A percentile compares a stretch with the other conserved stretches of the same genome.
phyloP scores from a whole-genome alignment of 164 flowering plant genomes.

The Sedum album region DNA sequence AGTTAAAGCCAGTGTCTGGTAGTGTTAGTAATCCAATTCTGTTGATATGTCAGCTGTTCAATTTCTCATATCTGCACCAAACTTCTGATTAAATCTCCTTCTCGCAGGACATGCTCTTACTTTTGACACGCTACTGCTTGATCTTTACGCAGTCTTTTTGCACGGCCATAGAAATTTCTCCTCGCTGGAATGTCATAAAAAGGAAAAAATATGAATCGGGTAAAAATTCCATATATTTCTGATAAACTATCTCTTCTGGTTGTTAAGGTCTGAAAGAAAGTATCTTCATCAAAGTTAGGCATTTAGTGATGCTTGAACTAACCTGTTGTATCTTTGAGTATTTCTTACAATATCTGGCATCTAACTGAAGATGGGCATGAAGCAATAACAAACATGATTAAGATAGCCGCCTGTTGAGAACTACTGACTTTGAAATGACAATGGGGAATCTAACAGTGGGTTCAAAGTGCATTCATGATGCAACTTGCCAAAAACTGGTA shows the following conservation, averaged over 20 bases:
- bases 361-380: not conserved
- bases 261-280: not conserved
- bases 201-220: not conserved
- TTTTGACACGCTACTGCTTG: not conserved
- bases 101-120: not conserved
- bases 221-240: not conserved
- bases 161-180: not conserved
- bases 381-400: not conserved
- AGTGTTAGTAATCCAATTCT: not conserved
- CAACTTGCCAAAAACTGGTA: no score
- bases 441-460: no score
- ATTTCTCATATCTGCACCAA: not conserved
- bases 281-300: slow-evolving; percentile 1
- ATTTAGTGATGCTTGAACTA: not conserved
- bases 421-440: no score
- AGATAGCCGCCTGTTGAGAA: no score
- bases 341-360: not conserved
- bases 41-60: slow-evolving; percentile 7
- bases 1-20: not conserved
- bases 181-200: not conserved
- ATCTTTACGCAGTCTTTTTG: not conserved
- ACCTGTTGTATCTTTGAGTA: not conserved
- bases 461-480: no score
- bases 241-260: not conserved
- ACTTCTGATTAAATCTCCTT: slow-evolving; percentile 4